Evolutionary conservation across 352 stramenopile species (phyloP), one percentile per base, ranked within the genome.

Genomic region (Phytophthora agathidicida): DNA sequence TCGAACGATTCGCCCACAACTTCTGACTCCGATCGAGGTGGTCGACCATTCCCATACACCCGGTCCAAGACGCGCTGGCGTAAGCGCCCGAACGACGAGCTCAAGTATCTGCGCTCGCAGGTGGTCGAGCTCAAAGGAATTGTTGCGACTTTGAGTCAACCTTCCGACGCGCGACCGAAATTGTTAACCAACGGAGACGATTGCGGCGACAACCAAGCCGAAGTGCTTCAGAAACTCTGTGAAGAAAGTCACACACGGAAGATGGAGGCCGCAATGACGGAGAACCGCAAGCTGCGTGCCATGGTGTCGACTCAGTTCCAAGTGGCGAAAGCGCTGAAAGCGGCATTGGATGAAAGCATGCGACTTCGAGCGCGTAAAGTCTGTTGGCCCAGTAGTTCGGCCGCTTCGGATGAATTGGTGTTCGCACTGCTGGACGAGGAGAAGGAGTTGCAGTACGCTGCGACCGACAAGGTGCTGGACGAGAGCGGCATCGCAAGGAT

Each of bases 11-110:
- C 11, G 6, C n/a, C 28, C 14, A 26, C 31, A 1, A 38, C 13
- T 7, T 23, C 49, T 8, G 24, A 42, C 8, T 32, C 17, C 6
- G 58, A 70, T 36, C 26, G 33, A 42, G 42, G 42, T 5, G 41
- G 46, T 10, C 53, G 46, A 46, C 60, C 45, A 22, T 62, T 61
- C 35, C 60, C 61, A 0, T 70, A 66, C 36, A 66, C 54, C 2
- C 50, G 46, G 10, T 66, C 61, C 14, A 65, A 70, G 28, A 59
- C 49, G 6, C 39, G 61, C 11, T 69, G 60, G 49, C 57, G 67
- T 11, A 69, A 72, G 31, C 56, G 61, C 19, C 67, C 62, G 30
- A 72, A 69, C 26, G 51, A 75, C 32, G 67, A 75, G 53, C 57
- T 75, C 16, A 68, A 75, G 46, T 75, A 75, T 27, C 22, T 75